Conservation (phyloP, 2,329 filamentous ascomycete genomes). For the Trichophyton schoenleinii region DNA sequence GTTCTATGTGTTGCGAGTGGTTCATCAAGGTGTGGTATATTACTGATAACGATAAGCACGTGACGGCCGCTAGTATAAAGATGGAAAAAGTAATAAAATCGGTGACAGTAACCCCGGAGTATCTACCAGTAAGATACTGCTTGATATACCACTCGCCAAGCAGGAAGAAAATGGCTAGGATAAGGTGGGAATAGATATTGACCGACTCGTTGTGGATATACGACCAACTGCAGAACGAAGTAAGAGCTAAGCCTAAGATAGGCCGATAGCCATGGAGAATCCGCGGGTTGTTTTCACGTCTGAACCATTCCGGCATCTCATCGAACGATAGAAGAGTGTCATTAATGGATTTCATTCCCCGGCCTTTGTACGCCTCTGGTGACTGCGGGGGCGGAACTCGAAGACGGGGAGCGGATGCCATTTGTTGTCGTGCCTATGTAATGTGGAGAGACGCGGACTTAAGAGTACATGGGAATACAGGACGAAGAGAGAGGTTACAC, state of each 20-base stretch:
- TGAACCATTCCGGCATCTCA: conserved; percentile 5
- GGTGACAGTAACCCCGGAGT: conserved; percentile 11
- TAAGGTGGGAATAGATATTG: conserved; percentile 16
- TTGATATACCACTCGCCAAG: conserved; percentile 10
- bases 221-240: conserved; percentile 13
- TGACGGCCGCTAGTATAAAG: conserved; percentile 13
- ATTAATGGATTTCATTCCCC: background rate
- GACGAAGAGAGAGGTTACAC: no score
- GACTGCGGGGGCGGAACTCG: background rate
- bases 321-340: conserved; percentile 11
- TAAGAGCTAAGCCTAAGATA: conserved; percentile 15
- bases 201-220: conserved; percentile 12
- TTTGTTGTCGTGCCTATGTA: background rate
- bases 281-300: conserved; percentile 15
- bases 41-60: conserved; percentile 11
- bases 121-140: conserved; percentile 10
- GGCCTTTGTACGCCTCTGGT: background rate
- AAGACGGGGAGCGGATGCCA: background rate
- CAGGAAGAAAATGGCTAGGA: conserved; percentile 13
- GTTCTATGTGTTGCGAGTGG: conserved; percentile 12
- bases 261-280: conserved; percentile 21
- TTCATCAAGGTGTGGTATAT: conserved; percentile 10
- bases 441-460: background rate
- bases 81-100: conserved; percentile 13
- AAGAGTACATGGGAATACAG: no score